phyloP scores from a whole-genome alignment of 1,284 basidiomycete species.

The Pseudozyma pruni region DNA sequence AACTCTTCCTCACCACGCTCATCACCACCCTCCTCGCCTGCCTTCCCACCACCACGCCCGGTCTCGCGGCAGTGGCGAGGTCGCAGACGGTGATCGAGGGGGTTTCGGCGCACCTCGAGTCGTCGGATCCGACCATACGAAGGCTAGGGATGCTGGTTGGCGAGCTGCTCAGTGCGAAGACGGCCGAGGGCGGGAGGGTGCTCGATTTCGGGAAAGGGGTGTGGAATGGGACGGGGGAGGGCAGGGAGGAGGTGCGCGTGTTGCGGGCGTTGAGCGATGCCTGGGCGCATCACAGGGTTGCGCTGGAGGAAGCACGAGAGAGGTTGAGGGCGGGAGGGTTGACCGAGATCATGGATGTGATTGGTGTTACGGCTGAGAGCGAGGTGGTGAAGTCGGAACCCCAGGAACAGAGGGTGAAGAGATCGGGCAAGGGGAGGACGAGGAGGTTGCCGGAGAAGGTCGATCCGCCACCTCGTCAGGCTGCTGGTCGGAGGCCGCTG shows the following conservation, averaged over 20 bases:
- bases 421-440: slow-evolving; percentile 3
- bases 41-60: not conserved
- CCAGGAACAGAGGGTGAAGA: not conserved
- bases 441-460: slow-evolving; percentile 15
- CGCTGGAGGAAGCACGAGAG: not conserved
- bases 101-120: slow-evolving; percentile 76
- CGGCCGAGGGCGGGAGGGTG: slow-evolving; percentile 69
- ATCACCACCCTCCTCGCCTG: slow-evolving; percentile 74
- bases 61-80: slow-evolving; percentile 57
- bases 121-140: slow-evolving; percentile 76
- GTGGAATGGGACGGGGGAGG: slow-evolving; percentile 84
- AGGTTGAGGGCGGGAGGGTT: not conserved
- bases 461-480: slow-evolving; percentile 3
- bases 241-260: slow-evolving; percentile 69
- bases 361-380: not conserved
- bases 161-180: slow-evolving; percentile 71
- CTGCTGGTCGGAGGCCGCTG: slow-evolving; percentile 7
- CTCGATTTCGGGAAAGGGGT: slow-evolving; percentile 77
- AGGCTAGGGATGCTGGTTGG: slow-evolving; percentile 93
- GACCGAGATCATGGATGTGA: not conserved
- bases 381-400: not conserved
- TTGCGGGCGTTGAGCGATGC: slow-evolving; percentile 49
- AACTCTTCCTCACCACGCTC: slow-evolving; percentile 76
- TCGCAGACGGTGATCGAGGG: slow-evolving; percentile 78
- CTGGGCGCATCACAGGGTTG: slow-evolving; percentile 6